phyloP scores from a whole-genome alignment of 106 monocot species.

The Xerophyta viscosa region DNA sequence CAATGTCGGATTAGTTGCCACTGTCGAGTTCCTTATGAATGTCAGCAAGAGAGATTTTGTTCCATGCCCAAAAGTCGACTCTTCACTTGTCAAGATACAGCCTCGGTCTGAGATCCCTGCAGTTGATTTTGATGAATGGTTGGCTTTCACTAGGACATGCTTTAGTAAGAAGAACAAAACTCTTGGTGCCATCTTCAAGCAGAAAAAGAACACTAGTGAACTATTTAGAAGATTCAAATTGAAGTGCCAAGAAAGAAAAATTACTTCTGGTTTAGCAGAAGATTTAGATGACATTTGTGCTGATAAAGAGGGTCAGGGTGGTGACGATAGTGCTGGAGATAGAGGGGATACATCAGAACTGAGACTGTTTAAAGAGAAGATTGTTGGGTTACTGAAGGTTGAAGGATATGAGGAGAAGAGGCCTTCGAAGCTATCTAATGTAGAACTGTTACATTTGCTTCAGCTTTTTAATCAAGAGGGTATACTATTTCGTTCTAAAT shows the following conservation, averaged over 20 bases:
- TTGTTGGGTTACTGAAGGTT: slow-evolving; percentile 35
- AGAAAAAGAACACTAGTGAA: slow-evolving; percentile 59
- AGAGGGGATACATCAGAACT: slow-evolving; percentile 12
- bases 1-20: slow-evolving; percentile 63
- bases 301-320: slow-evolving; percentile 3
- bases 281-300: background rate
- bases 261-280: background rate
- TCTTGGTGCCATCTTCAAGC: slow-evolving; percentile 82
- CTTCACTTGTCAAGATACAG: slow-evolving; percentile 54
- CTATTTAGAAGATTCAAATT: slow-evolving; percentile 19
- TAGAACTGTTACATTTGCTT: slow-evolving; percentile 61
- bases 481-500: slow-evolving; percentile 33
- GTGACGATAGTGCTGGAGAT: slow-evolving; percentile 3
- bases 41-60: slow-evolving; percentile 83
- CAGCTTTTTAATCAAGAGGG: slow-evolving; percentile 62
- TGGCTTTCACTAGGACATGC: slow-evolving; percentile 60
- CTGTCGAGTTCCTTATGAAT: slow-evolving; percentile 52
- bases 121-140: slow-evolving; percentile 74
- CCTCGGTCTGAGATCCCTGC: slow-evolving; percentile 26
- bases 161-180: slow-evolving; percentile 86
- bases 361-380: slow-evolving; percentile 49
- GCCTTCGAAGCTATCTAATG: slow-evolving; percentile 62
- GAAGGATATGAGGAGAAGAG: slow-evolving; percentile 53
- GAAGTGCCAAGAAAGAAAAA: background rate
- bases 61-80: slow-evolving; percentile 79